Evolutionary conservation across 441 rosid genomes (phyloP).

Genomic region (Mallotus repandus): DNA sequence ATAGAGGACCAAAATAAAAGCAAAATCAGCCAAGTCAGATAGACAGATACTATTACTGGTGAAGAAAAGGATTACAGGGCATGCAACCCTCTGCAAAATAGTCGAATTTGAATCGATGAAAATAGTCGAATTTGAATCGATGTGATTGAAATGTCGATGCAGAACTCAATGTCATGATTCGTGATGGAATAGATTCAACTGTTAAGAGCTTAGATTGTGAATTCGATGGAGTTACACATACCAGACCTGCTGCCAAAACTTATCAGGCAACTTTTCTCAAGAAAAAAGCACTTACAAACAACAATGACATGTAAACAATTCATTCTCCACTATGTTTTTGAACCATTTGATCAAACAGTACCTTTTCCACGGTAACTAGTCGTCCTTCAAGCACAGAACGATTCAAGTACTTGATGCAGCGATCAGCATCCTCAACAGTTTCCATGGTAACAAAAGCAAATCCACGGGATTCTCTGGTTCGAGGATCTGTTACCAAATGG

Average conservation of each 20-base stretch:
- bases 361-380: conserved; percentile 83
- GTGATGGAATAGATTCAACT: conserved; percentile 43
- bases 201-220: conserved; percentile 59
- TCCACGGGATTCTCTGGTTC: conserved; percentile 84
- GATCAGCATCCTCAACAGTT: conserved; percentile 53
- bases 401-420: conserved; percentile 66
- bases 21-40: conserved; percentile 17
- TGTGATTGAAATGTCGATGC: conserved; percentile 53
- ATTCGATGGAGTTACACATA: conserved; percentile 62
- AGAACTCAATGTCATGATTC: conserved; percentile 37
- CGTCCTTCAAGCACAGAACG: conserved; percentile 81
- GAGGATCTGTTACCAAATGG: conserved; percentile 78
- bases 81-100: conserved; percentile 69
- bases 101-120: conserved; percentile 52
- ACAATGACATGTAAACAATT: conserved; percentile 18
- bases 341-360: conserved; percentile 29
- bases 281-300: conserved; percentile 29
- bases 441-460: conserved; percentile 87
- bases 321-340: conserved; percentile 5
- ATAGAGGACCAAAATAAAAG: conserved; percentile 17
- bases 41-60: conserved; percentile 19
- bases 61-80: conserved; percentile 61
- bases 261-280: conserved; percentile 45
- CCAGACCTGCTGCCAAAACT: conserved; percentile 66
- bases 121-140: conserved; percentile 50